Evolutionary conservation across 1,284 basidiomycete species (phyloP), one percentile per base, ranked within the genome.

Genomic region (Grifola frondosa): DNA sequence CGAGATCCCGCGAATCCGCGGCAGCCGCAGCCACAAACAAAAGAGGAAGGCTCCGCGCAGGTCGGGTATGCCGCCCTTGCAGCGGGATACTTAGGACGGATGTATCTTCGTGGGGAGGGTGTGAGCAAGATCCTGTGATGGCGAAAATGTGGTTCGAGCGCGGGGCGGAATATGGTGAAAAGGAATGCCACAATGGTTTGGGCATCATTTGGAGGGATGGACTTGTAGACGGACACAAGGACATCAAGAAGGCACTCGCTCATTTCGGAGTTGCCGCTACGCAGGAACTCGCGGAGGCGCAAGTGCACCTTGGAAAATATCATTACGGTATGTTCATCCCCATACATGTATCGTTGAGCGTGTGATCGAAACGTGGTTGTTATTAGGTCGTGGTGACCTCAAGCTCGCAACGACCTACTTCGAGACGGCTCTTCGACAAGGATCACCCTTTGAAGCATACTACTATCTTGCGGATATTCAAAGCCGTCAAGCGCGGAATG

Each of bases 61-160:
- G 67, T 81, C 2, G 78, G 78, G 16, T 83, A 84, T 49, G 87
- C 88, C 0, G 82, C 90, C 0, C 78, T 83, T 2, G 85, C 89
- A 36, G 91, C 92, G 5, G 88, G 79, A 2, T 95, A 88, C 61
- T 64, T 99, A 2, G 97, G 96, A 0, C 77, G 90, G 44, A 97
- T 99, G 93, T 91, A 89, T 55, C 67, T 99, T 29, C 75, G 97
- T 28, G 96, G 96, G 0, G 97, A 99, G 63, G 96, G 96, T 8
- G 83, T 92, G 19, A 84, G 57, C 75, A 78, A 52, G 91, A 98
- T 65, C 77, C 78, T 30, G 70, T 69, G 16, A 69, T 81, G 46
- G 97, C 96, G 11, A 91, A 84, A 68, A 80, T 96, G 67, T 99
- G 97, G 97, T 95, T 95, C 58, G 86, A 92, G 56, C 75, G 95